Conservation (phyloP, 108 stramenopile species). For the Pseudonitzschia delicatissima region DNA sequence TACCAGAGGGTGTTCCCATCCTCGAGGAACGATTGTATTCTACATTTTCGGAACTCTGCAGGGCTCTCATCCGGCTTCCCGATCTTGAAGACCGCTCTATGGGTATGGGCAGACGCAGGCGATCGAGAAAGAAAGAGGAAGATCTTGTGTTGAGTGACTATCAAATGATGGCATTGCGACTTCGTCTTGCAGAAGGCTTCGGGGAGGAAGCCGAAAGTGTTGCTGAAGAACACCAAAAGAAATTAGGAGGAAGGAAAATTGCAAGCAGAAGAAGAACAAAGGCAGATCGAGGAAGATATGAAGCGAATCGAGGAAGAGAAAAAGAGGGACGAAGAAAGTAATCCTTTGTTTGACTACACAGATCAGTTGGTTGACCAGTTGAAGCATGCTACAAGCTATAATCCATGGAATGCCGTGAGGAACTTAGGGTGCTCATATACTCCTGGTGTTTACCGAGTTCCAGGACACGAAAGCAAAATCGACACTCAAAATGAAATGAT, state of each 20-base stretch:
- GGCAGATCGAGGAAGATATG: no score
- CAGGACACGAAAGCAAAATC: background rate
- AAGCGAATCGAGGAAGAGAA: no score
- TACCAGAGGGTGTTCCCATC: constrained; percentile 12
- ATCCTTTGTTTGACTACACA: no score
- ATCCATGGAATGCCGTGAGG: no score
- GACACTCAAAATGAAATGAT: constrained; percentile 9
- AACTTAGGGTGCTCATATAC: no score
- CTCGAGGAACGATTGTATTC: background rate
- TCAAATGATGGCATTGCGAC: constrained; percentile 19
- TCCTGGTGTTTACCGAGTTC: background rate
- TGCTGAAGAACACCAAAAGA: no score
- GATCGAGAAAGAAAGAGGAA: background rate
- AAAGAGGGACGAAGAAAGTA: no score
- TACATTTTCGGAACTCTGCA: constrained; percentile 3
- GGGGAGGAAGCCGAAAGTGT: background rate
- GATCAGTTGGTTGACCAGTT: no score
- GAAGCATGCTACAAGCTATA: no score
- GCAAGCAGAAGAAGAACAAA: background rate
- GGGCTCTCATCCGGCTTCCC: constrained; percentile 12
- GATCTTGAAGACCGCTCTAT: constrained; percentile 12
- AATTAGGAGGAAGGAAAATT: background rate
- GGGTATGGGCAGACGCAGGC: constrained; percentile 5
- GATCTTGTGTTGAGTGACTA: background rate
- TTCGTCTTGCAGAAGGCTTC: constrained; percentile 15